Base-by-base conservation (phyloP, 208 protist genomes). In the Phytomonas serpens region DNA sequence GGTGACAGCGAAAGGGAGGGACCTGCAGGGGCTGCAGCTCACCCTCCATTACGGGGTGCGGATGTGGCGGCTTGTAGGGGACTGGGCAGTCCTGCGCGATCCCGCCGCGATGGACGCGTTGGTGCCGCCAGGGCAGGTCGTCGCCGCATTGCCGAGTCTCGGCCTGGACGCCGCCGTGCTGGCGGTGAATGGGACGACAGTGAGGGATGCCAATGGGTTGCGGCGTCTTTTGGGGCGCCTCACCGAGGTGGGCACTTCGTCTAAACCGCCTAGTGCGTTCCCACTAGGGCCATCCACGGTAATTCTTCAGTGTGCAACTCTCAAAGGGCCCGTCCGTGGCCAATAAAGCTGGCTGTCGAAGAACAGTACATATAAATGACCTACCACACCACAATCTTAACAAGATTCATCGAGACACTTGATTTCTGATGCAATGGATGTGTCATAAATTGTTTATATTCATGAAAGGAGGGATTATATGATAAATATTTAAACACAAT, bases 1-100 rank as follows among this genome's bases (percentile, higher is more conserved):
- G 2, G 27, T 31, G 29, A 62, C 29, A 30, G 6, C 57, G 57
- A 3, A 1, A 33, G 52, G 16, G 38, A 34, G 7, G 38, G 16
- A 69, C 36, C 69, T 27, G 37, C 61, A 77, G 33, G 64, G 64
- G 5, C 68, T 87, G 40, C 42, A 71, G 10, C 62, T 87, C 5
- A 70, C 71, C 6, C 66, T 87, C 10, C 61, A 64, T 11, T 87
- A 75, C 68, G 67, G 51, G 13, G 61, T 62, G 4, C 64, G 68
- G 0, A 2, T 4, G 29, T 84, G 76, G 72, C 73, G 80, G n/a
- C 73, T 87, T 10, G 73, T 87, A 0, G 82, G 82, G 19, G 73
- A 84, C 52, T 32, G 64, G 4, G 52, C 67, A 19, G 30, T 74
- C n/a, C 61, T 84, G 27, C 57, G 32, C 4, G 77, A 87, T 23